These are phyloP conservation scores for Wickerhamiella vanderwaltii DNA, from an alignment of 805 yeast genomes.

Conservation along the genomic window DNA sequence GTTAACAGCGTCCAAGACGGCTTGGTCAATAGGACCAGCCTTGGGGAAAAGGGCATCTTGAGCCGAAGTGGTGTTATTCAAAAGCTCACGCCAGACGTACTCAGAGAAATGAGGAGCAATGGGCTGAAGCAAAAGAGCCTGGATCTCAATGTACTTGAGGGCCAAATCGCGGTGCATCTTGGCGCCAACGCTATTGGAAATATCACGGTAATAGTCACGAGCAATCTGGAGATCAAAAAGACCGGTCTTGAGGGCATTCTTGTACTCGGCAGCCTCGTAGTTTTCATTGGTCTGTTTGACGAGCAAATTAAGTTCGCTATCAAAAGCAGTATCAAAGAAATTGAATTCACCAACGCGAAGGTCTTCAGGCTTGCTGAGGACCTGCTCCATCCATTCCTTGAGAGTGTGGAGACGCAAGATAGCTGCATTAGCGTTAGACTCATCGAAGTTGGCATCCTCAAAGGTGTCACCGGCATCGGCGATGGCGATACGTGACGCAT, in stretches of 20 bases:
- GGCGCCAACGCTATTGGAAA: constrained; percentile 34
- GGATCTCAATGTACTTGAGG: constrained; percentile 70
- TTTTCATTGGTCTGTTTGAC: constrained; percentile 61
- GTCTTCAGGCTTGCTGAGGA: constrained; percentile 37
- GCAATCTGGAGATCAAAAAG: constrained; percentile 90
- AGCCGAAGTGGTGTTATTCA: constrained; percentile 52
- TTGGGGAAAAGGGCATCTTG: constrained; percentile 74
- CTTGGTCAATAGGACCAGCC: constrained; percentile 47
- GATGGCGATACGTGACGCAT: constrained; percentile 90
- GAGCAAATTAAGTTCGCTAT: constrained; percentile 80
- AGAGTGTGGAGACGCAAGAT: constrained; percentile 82
- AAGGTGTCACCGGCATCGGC: constrained; percentile 98
- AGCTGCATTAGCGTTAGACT: constrained; percentile 92
- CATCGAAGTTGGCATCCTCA: constrained; percentile 97
- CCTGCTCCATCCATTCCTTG: constrained; percentile 91
- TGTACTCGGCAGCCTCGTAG: constrained; percentile 64
- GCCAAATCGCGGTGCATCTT: constrained; percentile 76
- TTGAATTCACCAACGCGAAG: constrained; percentile 40
- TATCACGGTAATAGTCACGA: constrained; percentile 92
- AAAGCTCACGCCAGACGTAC: constrained; percentile 70
- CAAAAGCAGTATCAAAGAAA: constrained; percentile 82
- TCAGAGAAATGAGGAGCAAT: constrained; percentile 95
- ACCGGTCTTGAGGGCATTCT: constrained; percentile 80
- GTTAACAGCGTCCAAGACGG: constrained; percentile 53
- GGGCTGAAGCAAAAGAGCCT: constrained; percentile 76